These are phyloP conservation scores for Cytospora chrysosperma DNA, from an alignment of 2,329 filamentous ascomycete species.

Conservation along the genomic window DNA sequence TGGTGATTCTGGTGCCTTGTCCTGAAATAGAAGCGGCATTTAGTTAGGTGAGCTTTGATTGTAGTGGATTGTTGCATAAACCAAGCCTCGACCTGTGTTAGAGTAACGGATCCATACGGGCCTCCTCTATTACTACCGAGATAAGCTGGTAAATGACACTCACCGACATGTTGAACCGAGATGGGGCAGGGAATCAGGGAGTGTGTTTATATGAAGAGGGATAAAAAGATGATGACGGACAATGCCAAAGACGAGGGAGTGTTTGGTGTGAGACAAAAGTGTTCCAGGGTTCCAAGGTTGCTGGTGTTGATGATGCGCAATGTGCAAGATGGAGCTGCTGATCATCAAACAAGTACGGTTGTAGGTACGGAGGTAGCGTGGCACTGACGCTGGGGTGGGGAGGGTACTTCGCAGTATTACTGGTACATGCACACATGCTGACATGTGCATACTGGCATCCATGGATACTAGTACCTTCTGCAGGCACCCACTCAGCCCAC, in stretches of 20 bases:
- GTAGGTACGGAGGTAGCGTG: background rate
- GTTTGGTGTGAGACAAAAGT: background rate
- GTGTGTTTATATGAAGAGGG: background rate
- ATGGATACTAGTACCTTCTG: background rate
- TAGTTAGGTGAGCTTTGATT: conserved; percentile 10
- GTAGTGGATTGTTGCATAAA: conserved; percentile 20
- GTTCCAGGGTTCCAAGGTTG: no score
- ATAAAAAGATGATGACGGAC: background rate
- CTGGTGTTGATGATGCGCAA: background rate
- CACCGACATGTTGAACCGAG: conserved; percentile 26
- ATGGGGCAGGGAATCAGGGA: conserved; percentile 3
- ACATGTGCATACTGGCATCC: no score
- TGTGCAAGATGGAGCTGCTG: background rate
- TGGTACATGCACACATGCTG: background rate
- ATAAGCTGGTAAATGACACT: conserved; percentile 19
- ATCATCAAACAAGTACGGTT: background rate
- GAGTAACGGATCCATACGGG: no score
- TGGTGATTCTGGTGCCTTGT: conserved; percentile 56
- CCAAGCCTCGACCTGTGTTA: conserved; percentile 21
- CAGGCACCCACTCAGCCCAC: background rate
- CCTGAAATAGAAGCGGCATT: conserved; percentile 10
- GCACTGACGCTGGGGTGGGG: background rate
- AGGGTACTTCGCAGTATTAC: background rate
- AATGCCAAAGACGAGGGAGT: background rate
- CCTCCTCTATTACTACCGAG: conserved; percentile 21